Percentiles rank a stretch among this genome's conserved stretches.
Conservation (phyloP, 208 protist genomes). For the Cochliopodium minus region DNA sequence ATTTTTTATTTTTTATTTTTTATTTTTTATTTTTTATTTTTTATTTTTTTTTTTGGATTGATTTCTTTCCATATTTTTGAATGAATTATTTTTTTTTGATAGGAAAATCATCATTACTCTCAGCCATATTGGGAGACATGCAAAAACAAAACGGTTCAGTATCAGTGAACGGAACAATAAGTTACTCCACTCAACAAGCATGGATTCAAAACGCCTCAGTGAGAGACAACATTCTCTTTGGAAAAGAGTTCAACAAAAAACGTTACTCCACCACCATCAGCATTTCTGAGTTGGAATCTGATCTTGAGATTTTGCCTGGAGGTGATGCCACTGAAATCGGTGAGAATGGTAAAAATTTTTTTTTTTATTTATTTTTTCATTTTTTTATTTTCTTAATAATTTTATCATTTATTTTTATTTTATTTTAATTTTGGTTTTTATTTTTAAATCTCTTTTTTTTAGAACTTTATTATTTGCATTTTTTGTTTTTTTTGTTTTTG, state of each 20-base stretch:
- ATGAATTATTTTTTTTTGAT: too few species aligned
- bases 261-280: slow-evolving; percentile 46
- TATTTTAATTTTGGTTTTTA: too few species aligned
- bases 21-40: too few species aligned
- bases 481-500: too few species aligned
- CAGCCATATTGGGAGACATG: slow-evolving; percentile 11
- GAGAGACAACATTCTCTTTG: slow-evolving; percentile 72
- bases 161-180: slow-evolving; percentile 29
- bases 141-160: not conserved
- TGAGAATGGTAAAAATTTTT: slow-evolving; percentile 53
- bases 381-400: too few species aligned
- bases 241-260: slow-evolving; percentile 18
- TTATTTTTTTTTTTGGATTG: too few species aligned
- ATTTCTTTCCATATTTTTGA: too few species aligned
- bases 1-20: too few species aligned
- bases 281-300: slow-evolving; percentile 48
- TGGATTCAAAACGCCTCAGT: slow-evolving; percentile 69
- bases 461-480: too few species aligned
- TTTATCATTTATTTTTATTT: too few species aligned
- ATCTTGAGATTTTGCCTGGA: slow-evolving; percentile 45
- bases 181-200: slow-evolving; percentile 57
- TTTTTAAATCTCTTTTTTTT: too few species aligned
- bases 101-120: slow-evolving; percentile 11
- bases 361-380: too few species aligned
- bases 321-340: slow-evolving; percentile 65